A percentile compares a stretch with the other conserved stretches of the same genome.
Evolutionary conservation across 805 yeast genomes (phyloP).

Genomic region (Jamesozyma rosinii): DNA sequence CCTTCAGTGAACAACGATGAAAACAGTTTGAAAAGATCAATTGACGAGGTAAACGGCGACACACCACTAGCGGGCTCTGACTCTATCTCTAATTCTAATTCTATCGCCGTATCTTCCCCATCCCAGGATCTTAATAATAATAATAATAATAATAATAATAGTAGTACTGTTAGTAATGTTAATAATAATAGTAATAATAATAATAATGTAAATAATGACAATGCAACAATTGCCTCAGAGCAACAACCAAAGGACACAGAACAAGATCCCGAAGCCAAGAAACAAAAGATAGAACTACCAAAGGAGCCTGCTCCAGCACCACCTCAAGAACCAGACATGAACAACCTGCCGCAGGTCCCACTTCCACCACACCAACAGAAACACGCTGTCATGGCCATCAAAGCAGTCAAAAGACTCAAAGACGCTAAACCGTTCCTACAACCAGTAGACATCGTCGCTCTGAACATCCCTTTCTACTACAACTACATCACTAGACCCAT

Average conservation of each 20-base stretch:
- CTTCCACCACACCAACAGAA: conserved; percentile 77
- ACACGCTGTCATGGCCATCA: conserved; percentile 67
- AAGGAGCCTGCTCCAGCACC: conserved; percentile 64
- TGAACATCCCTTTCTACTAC: conserved; percentile 84
- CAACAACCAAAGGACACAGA: neutral
- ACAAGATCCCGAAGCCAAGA: neutral
- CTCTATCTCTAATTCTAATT: neutral
- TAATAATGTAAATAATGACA: neutral
- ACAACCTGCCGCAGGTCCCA: conserved; percentile 56
- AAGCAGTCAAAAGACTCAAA: conserved; percentile 80
- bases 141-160: too few relatives aligned
- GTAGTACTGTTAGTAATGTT: too few relatives aligned
- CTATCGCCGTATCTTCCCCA: too few relatives aligned
- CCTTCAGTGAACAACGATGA: neutral
- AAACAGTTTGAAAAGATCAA: neutral
- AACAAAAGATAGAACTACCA: neutral
- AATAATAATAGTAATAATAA: too few relatives aligned
- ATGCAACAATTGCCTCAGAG: neutral
- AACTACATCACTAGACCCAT: conserved; percentile 79
- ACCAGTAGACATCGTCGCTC: conserved; percentile 84
- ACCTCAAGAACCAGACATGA: conserved; percentile 62
- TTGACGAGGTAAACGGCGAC: neutral
- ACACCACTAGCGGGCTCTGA: neutral
- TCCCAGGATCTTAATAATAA: neutral
- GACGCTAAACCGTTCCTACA: conserved; percentile 84